These are phyloP conservation scores for Galium porrigens DNA, from an alignment of 305 asterid species.

Conservation along the genomic window DNA sequence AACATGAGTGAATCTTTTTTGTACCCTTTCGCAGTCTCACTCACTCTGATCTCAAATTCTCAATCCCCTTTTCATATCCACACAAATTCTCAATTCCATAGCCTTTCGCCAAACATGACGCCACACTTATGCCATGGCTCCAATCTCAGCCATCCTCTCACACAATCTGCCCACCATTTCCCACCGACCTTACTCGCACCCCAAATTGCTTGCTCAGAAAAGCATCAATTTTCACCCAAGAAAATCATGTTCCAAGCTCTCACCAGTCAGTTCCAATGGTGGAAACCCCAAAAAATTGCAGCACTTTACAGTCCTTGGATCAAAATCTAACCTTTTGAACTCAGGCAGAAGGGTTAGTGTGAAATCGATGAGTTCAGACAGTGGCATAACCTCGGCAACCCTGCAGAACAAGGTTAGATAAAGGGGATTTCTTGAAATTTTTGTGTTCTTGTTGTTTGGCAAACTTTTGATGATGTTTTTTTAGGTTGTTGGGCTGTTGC, in stretches of 20 bases:
- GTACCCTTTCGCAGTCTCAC: background rate
- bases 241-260: constrained; percentile 16
- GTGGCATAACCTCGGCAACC: constrained; percentile 29
- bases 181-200: constrained; percentile 23
- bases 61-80: constrained; percentile 36
- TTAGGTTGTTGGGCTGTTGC: constrained; percentile 57
- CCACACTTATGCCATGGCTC: constrained; percentile 25
- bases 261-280: constrained; percentile 18
- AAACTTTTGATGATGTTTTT: constrained; percentile 9
- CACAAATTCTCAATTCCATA: constrained; percentile 27
- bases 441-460: background rate
- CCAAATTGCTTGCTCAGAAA: constrained; percentile 15
- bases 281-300: constrained; percentile 6
- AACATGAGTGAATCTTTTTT: background rate
- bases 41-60: constrained; percentile 14
- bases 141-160: constrained; percentile 25
- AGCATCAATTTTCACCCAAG: constrained; percentile 17
- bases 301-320: constrained; percentile 17
- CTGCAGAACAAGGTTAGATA: constrained; percentile 41
- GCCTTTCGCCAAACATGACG: constrained; percentile 20
- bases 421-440: constrained; percentile 5
- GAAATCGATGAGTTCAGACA: constrained; percentile 35
- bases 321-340: constrained; percentile 15
- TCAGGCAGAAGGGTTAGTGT: constrained; percentile 24
- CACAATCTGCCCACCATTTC: constrained; percentile 19